Base-by-base conservation (phyloP, 2,329 filamentous ascomycete genomes). In the Hypomyces perniciosus region DNA sequence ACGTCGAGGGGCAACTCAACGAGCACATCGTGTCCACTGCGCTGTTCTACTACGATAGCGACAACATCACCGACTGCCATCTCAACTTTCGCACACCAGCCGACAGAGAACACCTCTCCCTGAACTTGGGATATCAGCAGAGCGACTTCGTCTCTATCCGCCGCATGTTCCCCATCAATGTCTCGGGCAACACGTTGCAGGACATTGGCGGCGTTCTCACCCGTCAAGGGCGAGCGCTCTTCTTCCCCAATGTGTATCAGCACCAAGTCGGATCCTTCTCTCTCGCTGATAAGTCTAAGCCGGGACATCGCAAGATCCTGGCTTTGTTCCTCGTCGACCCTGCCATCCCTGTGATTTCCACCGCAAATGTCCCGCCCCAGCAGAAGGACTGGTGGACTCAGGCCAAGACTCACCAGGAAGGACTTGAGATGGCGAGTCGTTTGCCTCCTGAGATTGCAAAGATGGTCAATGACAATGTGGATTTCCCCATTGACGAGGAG, bases 1-100 rank as follows among this genome's bases (percentile, higher is more conserved):
- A 48, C 8, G 20, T 40, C 9, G 46, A 48, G 28, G 46, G 46
- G 3, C 46, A 69, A 52, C 57, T 73, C 5, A 86, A 86, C 58
- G 83, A 87, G 62, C 78, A 78, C 56, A 84, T 88, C 38, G 76
- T 74, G 55, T 80, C 81, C 0, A 82, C 80, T 0, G 78, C 82
- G 0, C 66, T 86, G 13, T 83, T 82, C 63, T 83, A 83, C 62
- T 80, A 80, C 56, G 78, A 83, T 53, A 67, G 62, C 46, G 73
- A 81, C 0, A 87, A 87, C 62, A 76, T 85, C 47, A 77, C 76
- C 0, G 69, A 76, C 2, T 72, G 70, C 44, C 59, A 57, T 4
- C 69, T 86, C 4, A 64, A 67, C 5, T 83, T 85, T 59, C 74
- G 68, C 8, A 75, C 75, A n/a, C 52, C 58, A 1, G 59, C 70